Conservation (phyloP, 768 basidiomycete genomes). For the Calocybe indica region DNA sequence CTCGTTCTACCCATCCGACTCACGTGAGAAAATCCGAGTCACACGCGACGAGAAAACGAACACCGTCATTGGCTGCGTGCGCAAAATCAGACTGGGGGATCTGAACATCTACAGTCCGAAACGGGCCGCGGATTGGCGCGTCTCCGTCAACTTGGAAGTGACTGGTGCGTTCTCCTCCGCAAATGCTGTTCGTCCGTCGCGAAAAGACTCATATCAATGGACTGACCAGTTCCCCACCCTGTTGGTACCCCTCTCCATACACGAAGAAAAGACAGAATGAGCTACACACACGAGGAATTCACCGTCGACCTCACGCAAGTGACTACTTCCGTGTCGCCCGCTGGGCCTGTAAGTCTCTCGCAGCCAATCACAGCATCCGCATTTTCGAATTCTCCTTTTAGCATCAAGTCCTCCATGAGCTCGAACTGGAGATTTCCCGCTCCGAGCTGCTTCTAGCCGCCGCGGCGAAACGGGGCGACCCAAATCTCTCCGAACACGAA, state of each 20-base stretch:
- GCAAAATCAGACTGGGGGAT: conserved; percentile 81
- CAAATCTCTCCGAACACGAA: conserved; percentile 53
- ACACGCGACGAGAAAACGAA: conserved; percentile 76
- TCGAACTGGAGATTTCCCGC: conserved; percentile 84
- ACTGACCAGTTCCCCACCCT: conserved; percentile 53
- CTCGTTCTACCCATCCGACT: conserved; percentile 57
- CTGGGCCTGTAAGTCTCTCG: conserved; percentile 39
- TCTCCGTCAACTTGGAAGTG: conserved; percentile 90
- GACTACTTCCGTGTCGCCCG: conserved; percentile 43
- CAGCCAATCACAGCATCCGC: neutral
- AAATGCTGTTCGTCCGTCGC: conserved; percentile 2
- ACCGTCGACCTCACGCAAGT: conserved; percentile 94
- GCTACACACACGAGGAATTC: conserved; percentile 92
- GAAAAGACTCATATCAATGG: conserved; percentile 1
- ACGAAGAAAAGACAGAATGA: conserved; percentile 84
- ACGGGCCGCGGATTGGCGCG: conserved; percentile 81
- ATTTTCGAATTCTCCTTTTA: conserved; percentile 13
- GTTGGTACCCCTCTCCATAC: conserved; percentile 53
- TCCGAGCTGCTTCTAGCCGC: conserved; percentile 65
- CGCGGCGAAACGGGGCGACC: conserved; percentile 63
- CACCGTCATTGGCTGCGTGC: conserved; percentile 57
- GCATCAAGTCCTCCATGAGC: conserved; percentile 71
- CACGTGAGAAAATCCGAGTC: conserved; percentile 67
- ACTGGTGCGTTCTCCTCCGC: conserved; percentile 50
- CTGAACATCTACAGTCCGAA: conserved; percentile 86